Percentiles rank a stretch among this genome's conserved stretches.
phyloP scores from a whole-genome alignment of 176 grass and related monocot species.

The Saccharum spontaneum region DNA sequence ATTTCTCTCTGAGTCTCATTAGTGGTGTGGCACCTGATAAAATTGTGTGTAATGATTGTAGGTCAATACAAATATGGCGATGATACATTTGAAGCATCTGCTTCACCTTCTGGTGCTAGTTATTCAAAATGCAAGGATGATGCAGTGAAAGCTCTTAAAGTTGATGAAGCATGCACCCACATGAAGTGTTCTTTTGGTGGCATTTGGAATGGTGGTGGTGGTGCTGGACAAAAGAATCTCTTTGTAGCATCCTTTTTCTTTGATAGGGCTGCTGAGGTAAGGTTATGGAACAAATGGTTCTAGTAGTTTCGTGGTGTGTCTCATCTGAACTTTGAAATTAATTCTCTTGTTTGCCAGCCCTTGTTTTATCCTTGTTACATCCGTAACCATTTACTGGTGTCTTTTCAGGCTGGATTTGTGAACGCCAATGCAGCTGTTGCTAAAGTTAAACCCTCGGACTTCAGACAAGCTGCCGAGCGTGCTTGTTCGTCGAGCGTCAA shows the following conservation, averaged over 20 bases:
- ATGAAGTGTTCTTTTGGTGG: conserved; percentile 99
- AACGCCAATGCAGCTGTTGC: conserved; percentile 64
- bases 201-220: conserved; percentile 96
- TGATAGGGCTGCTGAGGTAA: conserved; percentile 94
- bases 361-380: background rate
- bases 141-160: conserved; percentile 76
- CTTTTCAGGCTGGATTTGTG: conserved; percentile 78
- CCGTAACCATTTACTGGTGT: background rate
- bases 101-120: conserved; percentile 70
- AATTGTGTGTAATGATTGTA: conserved; percentile 27
- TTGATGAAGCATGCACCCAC: conserved; percentile 77
- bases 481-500: conserved; percentile 78
- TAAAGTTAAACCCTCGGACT: conserved; percentile 75
- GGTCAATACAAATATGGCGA: conserved; percentile 66
- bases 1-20: background rate
- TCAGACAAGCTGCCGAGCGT: conserved; percentile 73
- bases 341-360: background rate
- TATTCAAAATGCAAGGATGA: conserved; percentile 74
- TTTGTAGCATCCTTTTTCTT: conserved; percentile 99
- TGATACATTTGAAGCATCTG: conserved; percentile 56
- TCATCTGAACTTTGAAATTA: background rate
- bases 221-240: conserved; percentile 90
- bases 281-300: conserved; percentile 10
- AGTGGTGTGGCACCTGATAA: background rate
- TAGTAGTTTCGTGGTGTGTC: background rate